phyloP scores from a whole-genome alignment of 345 rosid species.

The Salix arbutifolia region DNA sequence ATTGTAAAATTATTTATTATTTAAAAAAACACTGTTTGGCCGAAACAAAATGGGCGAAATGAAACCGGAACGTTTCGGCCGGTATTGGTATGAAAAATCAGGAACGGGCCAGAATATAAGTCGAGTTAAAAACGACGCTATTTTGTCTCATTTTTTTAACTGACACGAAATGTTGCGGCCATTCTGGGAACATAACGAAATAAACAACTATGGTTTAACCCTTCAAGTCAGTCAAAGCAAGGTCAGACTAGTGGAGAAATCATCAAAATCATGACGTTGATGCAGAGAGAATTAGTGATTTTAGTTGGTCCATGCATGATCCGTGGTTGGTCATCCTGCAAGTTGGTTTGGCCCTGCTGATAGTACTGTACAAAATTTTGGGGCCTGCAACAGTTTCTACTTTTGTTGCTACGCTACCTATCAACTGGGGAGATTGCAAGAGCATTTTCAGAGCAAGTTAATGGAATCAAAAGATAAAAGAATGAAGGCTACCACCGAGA shows the following conservation, averaged over 20 bases:
- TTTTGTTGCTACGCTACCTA: constrained; percentile 14
- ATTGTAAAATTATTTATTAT: too few relatives aligned
- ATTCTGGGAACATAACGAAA: too few relatives aligned
- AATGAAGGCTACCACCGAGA: constrained; percentile 34
- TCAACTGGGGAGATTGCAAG: constrained; percentile 24
- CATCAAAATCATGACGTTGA: constrained; percentile 36
- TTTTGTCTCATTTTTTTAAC: too few relatives aligned
- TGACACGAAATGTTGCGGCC: too few relatives aligned
- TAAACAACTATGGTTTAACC: constrained; percentile 1
- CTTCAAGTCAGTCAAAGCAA: constrained; percentile 30
- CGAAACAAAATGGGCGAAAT: too few relatives aligned
- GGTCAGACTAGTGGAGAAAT: constrained; percentile 33
- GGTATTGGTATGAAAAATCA: too few relatives aligned
- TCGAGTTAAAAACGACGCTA: too few relatives aligned
- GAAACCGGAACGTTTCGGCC: too few relatives aligned
- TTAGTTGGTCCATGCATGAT: constrained; percentile 29
- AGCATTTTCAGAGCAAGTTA: constrained; percentile 26
- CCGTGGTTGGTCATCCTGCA: constrained; percentile 31
- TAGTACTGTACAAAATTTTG: constrained; percentile 30
- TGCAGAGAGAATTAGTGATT: constrained; percentile 25
- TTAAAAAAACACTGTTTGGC: too few relatives aligned
- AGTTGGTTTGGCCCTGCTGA: constrained; percentile 24
- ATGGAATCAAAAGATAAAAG: constrained; percentile 33
- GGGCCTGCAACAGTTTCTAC: constrained; percentile 21
- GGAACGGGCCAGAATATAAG: too few relatives aligned